Evolutionary conservation across 2,329 filamentous ascomycete species (phyloP).

Genomic region (Ophiocordyceps unilateralis): DNA sequence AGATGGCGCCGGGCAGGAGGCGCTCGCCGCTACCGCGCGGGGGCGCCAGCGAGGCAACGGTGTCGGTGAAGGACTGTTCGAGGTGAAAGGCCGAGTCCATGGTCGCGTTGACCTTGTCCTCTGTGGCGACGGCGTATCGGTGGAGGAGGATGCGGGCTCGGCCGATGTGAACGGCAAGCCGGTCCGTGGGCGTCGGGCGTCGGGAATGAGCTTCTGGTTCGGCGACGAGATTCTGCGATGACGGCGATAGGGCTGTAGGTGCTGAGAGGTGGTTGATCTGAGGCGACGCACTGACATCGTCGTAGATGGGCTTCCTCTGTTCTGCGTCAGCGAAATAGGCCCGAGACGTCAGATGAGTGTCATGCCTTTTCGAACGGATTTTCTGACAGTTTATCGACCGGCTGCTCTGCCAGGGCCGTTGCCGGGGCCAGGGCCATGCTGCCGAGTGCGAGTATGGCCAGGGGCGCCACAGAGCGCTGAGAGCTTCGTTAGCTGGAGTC

Average conservation of each 20-base stretch:
- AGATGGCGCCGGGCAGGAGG: slow-evolving; percentile 76
- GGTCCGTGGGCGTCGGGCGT: slow-evolving; percentile 70
- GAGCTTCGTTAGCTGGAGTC: not conserved
- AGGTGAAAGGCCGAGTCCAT: slow-evolving; percentile 69
- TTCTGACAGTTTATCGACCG: slow-evolving; percentile 14
- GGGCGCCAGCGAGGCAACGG: slow-evolving; percentile 75
- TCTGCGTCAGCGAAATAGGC: not conserved
- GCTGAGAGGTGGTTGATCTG: not conserved
- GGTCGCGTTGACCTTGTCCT: slow-evolving; percentile 67
- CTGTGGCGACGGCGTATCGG: slow-evolving; percentile 52
- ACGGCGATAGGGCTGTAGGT: slow-evolving; percentile 12
- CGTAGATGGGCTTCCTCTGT: slow-evolving; percentile 62
- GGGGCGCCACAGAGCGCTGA: slow-evolving; percentile 34
- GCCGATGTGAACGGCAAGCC: slow-evolving; percentile 69
- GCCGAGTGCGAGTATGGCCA: slow-evolving; percentile 33
- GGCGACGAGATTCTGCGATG: slow-evolving; percentile 14
- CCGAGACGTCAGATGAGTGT: too few relatives aligned
- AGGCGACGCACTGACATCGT: slow-evolving; percentile 38
- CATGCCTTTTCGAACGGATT: not conserved
- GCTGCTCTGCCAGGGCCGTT: slow-evolving; percentile 33
- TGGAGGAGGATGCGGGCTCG: slow-evolving; percentile 67
- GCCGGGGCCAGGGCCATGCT: slow-evolving; percentile 29
- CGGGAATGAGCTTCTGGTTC: slow-evolving; percentile 17
- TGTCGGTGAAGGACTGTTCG: slow-evolving; percentile 80
- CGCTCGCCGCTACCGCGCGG: slow-evolving; percentile 72